Base-by-base conservation (phyloP, 306 rosid species). In the Vachellia pachyceras region DNA sequence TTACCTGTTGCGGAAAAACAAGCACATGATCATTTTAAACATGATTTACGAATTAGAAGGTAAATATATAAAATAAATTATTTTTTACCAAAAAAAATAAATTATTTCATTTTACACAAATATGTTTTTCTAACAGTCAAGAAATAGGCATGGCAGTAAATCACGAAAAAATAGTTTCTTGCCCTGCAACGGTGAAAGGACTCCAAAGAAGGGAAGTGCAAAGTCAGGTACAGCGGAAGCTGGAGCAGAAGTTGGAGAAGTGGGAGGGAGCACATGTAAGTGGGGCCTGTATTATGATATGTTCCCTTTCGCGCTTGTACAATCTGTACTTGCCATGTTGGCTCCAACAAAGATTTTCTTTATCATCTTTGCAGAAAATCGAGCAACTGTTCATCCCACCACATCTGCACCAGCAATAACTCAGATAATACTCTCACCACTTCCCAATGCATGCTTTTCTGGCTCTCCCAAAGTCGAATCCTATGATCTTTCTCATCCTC, bases 321-420 rank as follows among this genome's bases (percentile, higher is more conserved):
- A 44, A 13, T 64, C 23, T 40, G 74, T 50, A 45, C 75, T 67
- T 17, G 20, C 42, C 60, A 71, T 42, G 49, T 13, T 7, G 64
- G 36, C 78, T 33, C 77, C 80, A 67, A 58, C 77, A 57, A 67
- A 77, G 77, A 71, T 69, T 69, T 29, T 52, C 41, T 33, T 41
- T 41, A 69, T 47, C 52, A 44, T 36, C 68, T 36, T 46, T 6
- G 60, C 55, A 74, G 60, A 25, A n/a, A 64, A 61, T 42, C 54
- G 47, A 66, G 13, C 41, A 36, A 73, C 50, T 50, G 18, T 22
- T 73, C 67, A 52, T 20, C 42, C 45, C 17, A 25, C 41, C 23
- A 35, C 25, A 47, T 37, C 68, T 61, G 68, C n/a, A 61, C 68
- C 68, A 61, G 13, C 69, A 63, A n/a, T n/a, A n/a, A n/a, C n/a